These are phyloP conservation scores for Mortierella polycephala DNA, from an alignment of 371 early-diverging fungal genomes.

Conservation along the genomic window DNA sequence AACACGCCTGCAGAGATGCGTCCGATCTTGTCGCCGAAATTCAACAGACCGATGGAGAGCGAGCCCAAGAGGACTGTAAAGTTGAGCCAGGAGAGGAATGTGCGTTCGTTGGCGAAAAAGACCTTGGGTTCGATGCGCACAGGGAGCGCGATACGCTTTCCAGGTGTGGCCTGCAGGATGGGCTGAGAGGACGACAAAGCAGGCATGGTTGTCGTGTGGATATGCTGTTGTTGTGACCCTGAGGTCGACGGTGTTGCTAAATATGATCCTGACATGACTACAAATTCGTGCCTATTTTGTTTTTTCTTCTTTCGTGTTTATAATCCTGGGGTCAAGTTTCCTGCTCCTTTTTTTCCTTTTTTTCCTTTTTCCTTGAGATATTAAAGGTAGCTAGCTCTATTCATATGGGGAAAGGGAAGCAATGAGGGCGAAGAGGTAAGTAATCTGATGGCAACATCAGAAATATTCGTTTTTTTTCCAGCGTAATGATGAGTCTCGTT, in stretches of 20 bases:
- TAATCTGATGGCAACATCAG: too few species aligned
- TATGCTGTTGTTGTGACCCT: constrained; percentile 13
- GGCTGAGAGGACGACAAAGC: constrained; percentile 44
- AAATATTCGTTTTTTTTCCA: too few species aligned
- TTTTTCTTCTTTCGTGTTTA: not conserved
- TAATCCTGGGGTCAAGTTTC: too few species aligned
- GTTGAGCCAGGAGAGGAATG: constrained; percentile 89
- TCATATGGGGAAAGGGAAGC: too few species aligned
- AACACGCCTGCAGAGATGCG: constrained; percentile 83
- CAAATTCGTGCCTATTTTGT: not conserved
- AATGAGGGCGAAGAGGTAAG: too few species aligned
- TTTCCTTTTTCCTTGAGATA: too few species aligned
- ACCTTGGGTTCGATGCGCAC: constrained; percentile 96
- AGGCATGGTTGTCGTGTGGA: constrained; percentile 42
- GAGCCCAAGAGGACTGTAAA: constrained; percentile 78
- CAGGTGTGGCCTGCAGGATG: constrained; percentile 48
- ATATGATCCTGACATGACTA: constrained; percentile 15
- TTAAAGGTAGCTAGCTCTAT: too few species aligned
- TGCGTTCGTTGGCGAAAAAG: constrained; percentile 98
- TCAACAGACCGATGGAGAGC: constrained; percentile 76
- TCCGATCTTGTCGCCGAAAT: constrained; percentile 80
- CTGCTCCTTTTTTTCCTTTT: too few species aligned
- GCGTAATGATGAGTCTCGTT: too few species aligned
- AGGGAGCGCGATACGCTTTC: constrained; percentile 78
- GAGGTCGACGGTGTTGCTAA: not conserved